Evolutionary conservation across 331 rosid genomes (phyloP).

Genomic region (Telfairia occidentalis): DNA sequence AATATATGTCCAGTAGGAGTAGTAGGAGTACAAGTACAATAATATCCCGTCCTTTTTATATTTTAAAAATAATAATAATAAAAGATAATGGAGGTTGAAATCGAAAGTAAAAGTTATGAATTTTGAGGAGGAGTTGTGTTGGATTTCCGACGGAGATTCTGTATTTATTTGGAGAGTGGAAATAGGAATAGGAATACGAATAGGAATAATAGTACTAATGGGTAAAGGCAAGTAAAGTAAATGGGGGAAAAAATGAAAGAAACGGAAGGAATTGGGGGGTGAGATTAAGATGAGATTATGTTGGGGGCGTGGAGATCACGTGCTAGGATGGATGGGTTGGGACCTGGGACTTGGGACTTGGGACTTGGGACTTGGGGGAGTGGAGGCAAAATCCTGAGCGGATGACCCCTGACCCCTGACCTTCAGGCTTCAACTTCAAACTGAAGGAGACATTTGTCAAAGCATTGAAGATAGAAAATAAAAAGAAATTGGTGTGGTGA

Average conservation of each 20-base stretch:
- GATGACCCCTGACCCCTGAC: not conserved
- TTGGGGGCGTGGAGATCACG: not conserved
- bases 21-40: too few relatives aligned
- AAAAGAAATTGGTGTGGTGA: too few relatives aligned
- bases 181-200: not conserved
- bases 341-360: too few relatives aligned
- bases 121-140: not conserved
- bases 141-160: constrained; percentile 5
- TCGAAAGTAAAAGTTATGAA: not conserved
- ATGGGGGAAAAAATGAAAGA: too few relatives aligned
- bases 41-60: too few relatives aligned
- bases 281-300: not conserved
- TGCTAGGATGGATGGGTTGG: not conserved
- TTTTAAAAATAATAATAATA: too few relatives aligned
- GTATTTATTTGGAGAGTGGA: not conserved
- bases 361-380: too few relatives aligned
- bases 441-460: not conserved
- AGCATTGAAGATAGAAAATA: too few relatives aligned
- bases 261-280: too few relatives aligned
- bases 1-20: too few relatives aligned
- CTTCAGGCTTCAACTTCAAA: not conserved
- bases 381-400: not conserved
- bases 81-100: too few relatives aligned
- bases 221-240: not conserved
- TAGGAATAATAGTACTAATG: too few relatives aligned